Base-by-base conservation (phyloP, 805 yeast species). In the Teunomyces panamensis region DNA sequence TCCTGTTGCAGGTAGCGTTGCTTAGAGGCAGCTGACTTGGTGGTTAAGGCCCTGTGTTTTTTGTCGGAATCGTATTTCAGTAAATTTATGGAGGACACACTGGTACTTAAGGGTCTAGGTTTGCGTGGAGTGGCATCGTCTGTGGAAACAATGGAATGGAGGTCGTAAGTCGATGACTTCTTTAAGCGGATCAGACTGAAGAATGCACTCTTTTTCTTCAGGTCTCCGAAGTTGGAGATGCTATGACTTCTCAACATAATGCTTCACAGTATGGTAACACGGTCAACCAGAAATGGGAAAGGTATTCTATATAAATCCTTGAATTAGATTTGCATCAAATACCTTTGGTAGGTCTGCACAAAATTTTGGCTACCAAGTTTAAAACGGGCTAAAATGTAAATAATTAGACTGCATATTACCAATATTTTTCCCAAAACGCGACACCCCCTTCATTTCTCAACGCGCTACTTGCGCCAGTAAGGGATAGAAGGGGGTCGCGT, bases 211-310 rank as follows among this genome's bases (percentile, higher is more conserved):
- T 47, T 49, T 32, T 49, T 28, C 45, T 43, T 49, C 33, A 49
- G 55, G n/a, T 60, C 65, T 39, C 52, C 51, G 5, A 63, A 45
- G 46, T 59, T 59, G 17, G 57, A 49, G 9, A 60, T 58, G 45
- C 66, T 61, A 30, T 60, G 65, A 43, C 67, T 62, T 43, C 66
- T 56, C 32, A 63, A 52, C 68, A 63, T 63, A 27, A 24, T 48
- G 42, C 20, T 9, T 26, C 24, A 20, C 26, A 8, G 11, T 10
- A 16, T 9, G 13, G 41, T 37, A 37, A 37, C 41, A 26, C 28
- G 9, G 41, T 24, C 34, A 32, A 32, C 34, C 13, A 32, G 14
- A 20, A 20, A 4, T 4, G 24, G 24, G 6, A 20, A 20, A 20
- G 24, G 6, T 20, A 20, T 3, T 20, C 24, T 20, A 13, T n/a